Conservation (phyloP, 176 grass and related monocot genomes). For the Carex kokanica region DNA sequence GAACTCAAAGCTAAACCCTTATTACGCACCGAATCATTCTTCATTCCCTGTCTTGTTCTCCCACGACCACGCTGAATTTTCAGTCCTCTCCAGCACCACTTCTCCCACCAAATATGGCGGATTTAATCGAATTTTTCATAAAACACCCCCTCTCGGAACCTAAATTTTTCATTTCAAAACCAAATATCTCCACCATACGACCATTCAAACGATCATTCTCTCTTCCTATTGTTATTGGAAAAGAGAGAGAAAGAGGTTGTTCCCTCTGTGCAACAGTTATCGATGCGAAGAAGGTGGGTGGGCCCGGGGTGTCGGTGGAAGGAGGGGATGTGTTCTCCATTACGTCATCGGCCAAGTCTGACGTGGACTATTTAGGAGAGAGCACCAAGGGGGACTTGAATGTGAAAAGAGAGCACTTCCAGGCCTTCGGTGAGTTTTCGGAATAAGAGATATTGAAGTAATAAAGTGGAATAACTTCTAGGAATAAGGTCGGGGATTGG, state of each 20-base stretch:
- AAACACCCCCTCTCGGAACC: background rate
- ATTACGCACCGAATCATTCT: background rate
- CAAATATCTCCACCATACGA: background rate
- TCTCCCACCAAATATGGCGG: background rate
- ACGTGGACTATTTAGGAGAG: slow-evolving; percentile 90
- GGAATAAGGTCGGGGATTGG: background rate
- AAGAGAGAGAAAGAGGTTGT: background rate
- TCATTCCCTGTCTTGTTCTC: background rate
- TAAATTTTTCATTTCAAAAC: background rate
- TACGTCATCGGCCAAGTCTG: slow-evolving; percentile 69
- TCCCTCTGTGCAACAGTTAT: slow-evolving; percentile 19
- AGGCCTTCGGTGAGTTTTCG: slow-evolving; percentile 57
- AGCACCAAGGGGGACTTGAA: slow-evolving; percentile 96
- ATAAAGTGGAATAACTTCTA: background rate
- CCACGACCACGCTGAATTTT: background rate
- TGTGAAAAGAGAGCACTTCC: slow-evolving; percentile 62
- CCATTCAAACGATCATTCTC: background rate
- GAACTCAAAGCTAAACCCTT: background rate
- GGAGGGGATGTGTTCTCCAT: slow-evolving; percentile 69
- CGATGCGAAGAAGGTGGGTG: slow-evolving; percentile 34
- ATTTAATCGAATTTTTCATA: background rate
- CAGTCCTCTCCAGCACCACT: background rate
- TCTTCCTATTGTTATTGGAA: background rate
- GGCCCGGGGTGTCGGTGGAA: slow-evolving; percentile 33
- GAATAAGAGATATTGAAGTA: background rate